Base-by-base conservation (phyloP, 208 protist genomes). In the Trypanosoma boissoni region DNA sequence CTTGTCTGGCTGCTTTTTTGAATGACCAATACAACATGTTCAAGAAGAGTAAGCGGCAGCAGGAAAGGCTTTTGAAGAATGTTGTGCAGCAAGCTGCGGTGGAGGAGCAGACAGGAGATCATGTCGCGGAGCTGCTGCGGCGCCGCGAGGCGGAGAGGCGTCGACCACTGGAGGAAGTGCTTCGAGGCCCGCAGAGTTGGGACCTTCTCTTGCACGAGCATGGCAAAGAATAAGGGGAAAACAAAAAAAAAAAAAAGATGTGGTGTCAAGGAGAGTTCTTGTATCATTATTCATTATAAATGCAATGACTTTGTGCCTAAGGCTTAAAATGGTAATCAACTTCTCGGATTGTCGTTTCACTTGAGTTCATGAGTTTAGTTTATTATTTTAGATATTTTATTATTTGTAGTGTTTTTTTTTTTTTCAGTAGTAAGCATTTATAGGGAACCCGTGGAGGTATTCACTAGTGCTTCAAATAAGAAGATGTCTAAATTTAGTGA, bases 1-100 rank as follows among this genome's bases (percentile, higher is more conserved):
- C 86, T 2, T 71, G 82, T 10, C 51, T 93, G 24, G 86, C 86
- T 18, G 86, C 86, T 20, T 93, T 93, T 69, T 41, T 91, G 31
- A 93, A 93, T 32, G 86, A 93, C 59, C 82, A 90, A 59, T 90
- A 79, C 67, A 91, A 91, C 74, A 90, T 93, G 83, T 52, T 78
- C 29, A 74, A 72, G 51, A 93, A 93, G 58, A 87, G 80, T 42
- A 72, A 75, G 61, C 54, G 41, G 66, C 86, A 93, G 71, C 80
- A 82, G 39, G 37, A 73, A 29, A 29, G 58, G 27, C 51, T 87
- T 4, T 12, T 76, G 7, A 42, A 73, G 12, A 41, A 37, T 12
- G 69, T 82, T 4, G 65, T 71, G 12, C 60, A 67, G 45, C 51
- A 34, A 14, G 53, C 83, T 8, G 44, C 50, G 6, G 69, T 86